A percentile compares a stretch with the other conserved stretches of the same genome.
phyloP scores from a whole-genome alignment of 257 asterid genomes.

The Solanum neorickii region DNA sequence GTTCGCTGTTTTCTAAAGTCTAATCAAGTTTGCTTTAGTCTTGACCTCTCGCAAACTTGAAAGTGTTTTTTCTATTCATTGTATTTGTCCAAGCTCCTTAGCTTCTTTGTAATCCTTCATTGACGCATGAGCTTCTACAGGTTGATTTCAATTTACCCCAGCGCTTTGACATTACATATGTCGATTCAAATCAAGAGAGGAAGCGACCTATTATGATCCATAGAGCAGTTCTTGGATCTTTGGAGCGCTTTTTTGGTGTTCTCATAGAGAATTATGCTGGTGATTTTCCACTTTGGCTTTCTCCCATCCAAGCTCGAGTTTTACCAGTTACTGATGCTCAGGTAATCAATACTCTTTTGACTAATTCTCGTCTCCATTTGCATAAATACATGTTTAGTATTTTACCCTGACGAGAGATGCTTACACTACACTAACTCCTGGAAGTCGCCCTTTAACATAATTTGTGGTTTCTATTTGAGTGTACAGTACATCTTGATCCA shows the following conservation, averaged over 20 bases:
- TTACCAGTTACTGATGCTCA: slow-evolving; percentile 82
- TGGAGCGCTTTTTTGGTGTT: slow-evolving; percentile 92
- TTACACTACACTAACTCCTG: not conserved
- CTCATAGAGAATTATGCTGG: slow-evolving; percentile 91
- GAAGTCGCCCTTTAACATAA: not conserved
- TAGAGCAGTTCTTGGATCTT: slow-evolving; percentile 90
- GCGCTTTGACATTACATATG: slow-evolving; percentile 73
- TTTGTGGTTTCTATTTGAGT: not conserved
- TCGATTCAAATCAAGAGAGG: slow-evolving; percentile 73
- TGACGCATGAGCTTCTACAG: slow-evolving; percentile 20
- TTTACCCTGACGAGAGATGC: not conserved
- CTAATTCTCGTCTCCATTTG: not conserved
- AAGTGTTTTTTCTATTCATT: not conserved
- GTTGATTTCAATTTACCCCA: slow-evolving; percentile 91
- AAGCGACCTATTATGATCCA: slow-evolving; percentile 90
- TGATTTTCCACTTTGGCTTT: slow-evolving; percentile 93
- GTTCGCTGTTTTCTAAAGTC: not conserved
- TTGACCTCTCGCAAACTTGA: not conserved
- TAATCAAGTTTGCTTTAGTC: not conserved
- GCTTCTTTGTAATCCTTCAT: not conserved
- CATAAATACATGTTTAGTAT: not conserved
- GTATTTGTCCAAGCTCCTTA: not conserved
- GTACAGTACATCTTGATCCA: not conserved
- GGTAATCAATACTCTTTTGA: slow-evolving; percentile 24
- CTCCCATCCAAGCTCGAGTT: slow-evolving; percentile 78